Percentiles rank a stretch among this genome's conserved stretches.
These are phyloP conservation scores for Tolypocladium ophioglossoides DNA, from an alignment of 2,329 filamentous ascomycete genomes.

Conservation along the genomic window DNA sequence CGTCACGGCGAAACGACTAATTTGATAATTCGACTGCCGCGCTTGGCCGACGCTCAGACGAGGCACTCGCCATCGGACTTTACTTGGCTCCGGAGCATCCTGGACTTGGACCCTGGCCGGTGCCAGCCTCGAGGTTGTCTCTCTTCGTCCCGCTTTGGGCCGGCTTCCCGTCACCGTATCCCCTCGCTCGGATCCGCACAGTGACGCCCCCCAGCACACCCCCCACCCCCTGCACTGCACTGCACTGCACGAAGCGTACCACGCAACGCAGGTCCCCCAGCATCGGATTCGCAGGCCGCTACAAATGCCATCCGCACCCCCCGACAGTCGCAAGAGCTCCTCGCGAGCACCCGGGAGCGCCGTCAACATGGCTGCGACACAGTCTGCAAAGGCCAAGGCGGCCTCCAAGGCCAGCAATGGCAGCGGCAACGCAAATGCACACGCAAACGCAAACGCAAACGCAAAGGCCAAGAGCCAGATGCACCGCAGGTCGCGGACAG, in stretches of 20 bases:
- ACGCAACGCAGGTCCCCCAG: background rate
- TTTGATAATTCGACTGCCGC: slow-evolving; percentile 5
- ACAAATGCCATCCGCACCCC: slow-evolving; percentile 57
- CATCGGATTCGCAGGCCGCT: background rate
- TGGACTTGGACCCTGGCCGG: slow-evolving; percentile 13
- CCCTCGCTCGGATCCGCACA: background rate
- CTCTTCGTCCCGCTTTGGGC: slow-evolving; percentile 17
- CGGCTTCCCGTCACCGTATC: slow-evolving; percentile 10
- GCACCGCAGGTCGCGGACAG: slow-evolving; percentile 89
- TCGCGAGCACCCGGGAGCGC: slow-evolving; percentile 33
- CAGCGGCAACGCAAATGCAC: slow-evolving; percentile 8
- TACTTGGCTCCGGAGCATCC: too few species aligned
- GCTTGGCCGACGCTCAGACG: slow-evolving; percentile 1
- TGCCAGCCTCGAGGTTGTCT: slow-evolving; percentile 5
- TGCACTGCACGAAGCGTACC: slow-evolving; percentile 6
- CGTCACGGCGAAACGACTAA: slow-evolving; percentile 4
- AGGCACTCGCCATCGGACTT: slow-evolving; percentile 1
- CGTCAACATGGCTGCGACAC: slow-evolving; percentile 52
- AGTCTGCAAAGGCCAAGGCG: slow-evolving; percentile 47
- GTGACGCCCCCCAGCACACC: slow-evolving; percentile 9
- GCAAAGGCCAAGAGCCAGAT: slow-evolving; percentile 70
- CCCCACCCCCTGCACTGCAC: slow-evolving; percentile 14
- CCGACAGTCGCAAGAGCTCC: slow-evolving; percentile 43
- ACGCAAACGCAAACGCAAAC: slow-evolving; percentile 40
- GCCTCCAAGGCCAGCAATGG: slow-evolving; percentile 42